Evolutionary conservation across 2,329 filamentous ascomycete species (phyloP), one percentile per base, ranked within the genome.

Genomic region (Colletotrichum sp.): DNA sequence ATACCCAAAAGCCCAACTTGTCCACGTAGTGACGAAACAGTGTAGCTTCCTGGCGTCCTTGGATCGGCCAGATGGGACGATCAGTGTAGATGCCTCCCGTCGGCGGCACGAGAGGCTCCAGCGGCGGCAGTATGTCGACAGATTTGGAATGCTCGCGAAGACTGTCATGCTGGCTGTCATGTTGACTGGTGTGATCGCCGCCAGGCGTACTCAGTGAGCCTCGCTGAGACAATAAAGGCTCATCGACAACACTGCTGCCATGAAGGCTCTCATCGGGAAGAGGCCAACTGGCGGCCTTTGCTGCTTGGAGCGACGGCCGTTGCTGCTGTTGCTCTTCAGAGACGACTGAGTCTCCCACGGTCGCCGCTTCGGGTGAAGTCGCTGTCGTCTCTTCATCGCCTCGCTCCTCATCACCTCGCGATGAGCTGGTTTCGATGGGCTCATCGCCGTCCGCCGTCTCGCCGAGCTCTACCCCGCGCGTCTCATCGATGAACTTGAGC

Each of bases 21-120:
- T 84, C 80, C 48, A 84, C 82, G 71, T 84, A 84, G 70, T 84
- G 83, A 36, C 82, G 82, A 72, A 84, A 84, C 12, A 84, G 72
- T 4, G 79, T 68, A 15, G 83, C 83, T 68, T 84, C 83, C 6
- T 81, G 80, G 30, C 81, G 78, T 38, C 77, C 79, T 68, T 80
- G 81, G 21, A 84, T 79, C 10, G 82, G 82, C n/a, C 83, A 78
- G 8, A 77, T 38, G 6, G 77, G 72, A 7, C 72, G 56, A 70
- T 78, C 28, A 78, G 78, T 28, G 64, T 71, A 67, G 77, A 78
- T 78, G 43, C 76, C 77, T 26, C 79, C 78, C 15, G 73, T 77
- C 8, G 77, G 78, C 28, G 70, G 69, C 32, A 76, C 36, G 36
- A 73, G 48, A 8, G 71, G 48, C 32, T 67, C 66, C 24, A 70